phyloP scores from a whole-genome alignment of 164 flowering plant species.

The Piper longum region DNA sequence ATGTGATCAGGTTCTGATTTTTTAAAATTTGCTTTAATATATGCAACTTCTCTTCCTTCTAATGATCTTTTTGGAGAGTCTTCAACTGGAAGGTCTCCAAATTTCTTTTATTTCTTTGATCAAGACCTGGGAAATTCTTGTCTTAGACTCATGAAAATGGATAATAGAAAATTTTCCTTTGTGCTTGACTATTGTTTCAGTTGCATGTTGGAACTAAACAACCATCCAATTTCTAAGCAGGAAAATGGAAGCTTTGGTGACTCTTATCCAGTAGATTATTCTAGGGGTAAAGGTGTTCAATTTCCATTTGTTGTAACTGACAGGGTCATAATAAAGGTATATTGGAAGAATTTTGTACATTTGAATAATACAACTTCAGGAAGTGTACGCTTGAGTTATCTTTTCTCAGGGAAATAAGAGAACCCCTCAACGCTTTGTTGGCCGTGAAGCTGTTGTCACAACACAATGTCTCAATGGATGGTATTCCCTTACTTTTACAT shows the following conservation, averaged over 20 bases:
- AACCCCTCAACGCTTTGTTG: slow-evolving; percentile 87
- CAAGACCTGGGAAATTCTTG: background rate
- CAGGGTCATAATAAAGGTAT: slow-evolving; percentile 78
- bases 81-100: background rate
- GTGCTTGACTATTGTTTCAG: background rate
- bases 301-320: slow-evolving; percentile 85
- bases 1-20: slow-evolving; percentile 56
- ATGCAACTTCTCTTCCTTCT: background rate
- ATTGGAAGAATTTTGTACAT: slow-evolving; percentile 1
- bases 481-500: slow-evolving; percentile 18
- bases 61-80: no score
- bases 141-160: background rate
- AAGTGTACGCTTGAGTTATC: background rate
- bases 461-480: slow-evolving; percentile 98
- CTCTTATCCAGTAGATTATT: slow-evolving; percentile 29
- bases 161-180: background rate
- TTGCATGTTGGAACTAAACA: background rate
- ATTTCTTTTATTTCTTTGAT: background rate
- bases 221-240: slow-evolving; percentile 22
- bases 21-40: background rate
- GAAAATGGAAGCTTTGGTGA: slow-evolving; percentile 54
- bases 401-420: slow-evolving; percentile 82
- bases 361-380: background rate
- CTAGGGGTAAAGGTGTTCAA: slow-evolving; percentile 74
- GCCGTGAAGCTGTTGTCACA: slow-evolving; percentile 90